Base-by-base conservation (phyloP, 1,139 yeast genomes). In the Pichia sp. region DNA sequence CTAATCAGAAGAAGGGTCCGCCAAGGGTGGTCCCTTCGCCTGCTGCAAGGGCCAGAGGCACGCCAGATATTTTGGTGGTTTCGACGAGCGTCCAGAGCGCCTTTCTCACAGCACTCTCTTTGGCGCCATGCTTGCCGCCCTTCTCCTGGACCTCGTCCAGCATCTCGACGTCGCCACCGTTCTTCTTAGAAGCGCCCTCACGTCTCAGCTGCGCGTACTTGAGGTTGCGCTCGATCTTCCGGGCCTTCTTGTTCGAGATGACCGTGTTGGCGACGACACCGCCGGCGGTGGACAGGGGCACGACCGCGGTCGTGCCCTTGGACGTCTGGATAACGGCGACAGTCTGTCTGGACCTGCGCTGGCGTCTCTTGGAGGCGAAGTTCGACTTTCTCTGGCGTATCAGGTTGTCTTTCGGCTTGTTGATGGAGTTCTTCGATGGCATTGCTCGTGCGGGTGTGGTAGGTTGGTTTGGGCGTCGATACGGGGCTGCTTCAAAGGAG, bases 21-120 rank as follows among this genome's bases (percentile, higher is more conserved):
- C 97, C 97, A 56, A 90, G 72, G 3, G 95, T 86, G 37, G 96
- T 90, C 52, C 96, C 96, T 61, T 82, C 81, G 30, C 86, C 86
- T 39, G 73, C 70, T 8, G 53, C 48, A 13, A 76, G 64, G 47
- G 72, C 69, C 41, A 77, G 69, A 28, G 71, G 67, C 52, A 82
- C 72, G 10, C 76, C 76, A 44, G 74, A 74, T 25, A 53, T 60
- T 7, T 72, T 62, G 41, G 72, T 70, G 63, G 77, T 84, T 51
- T 83, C 89, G 50, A 85, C 75, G 28, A 82, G 85, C 12, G 79
- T 74, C 83, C 93, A 84, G 47, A 86, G 75, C 7, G 87, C 86
- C 42, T 78, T 76, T 70, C 83, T 85, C 51, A 84, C 76, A 58
- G 76, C 71, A 46, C 75, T 78, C 53, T 78, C 70, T 44, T 71